A percentile compares a stretch with the other conserved stretches of the same genome.
Conservation (phyloP, 2,329 filamentous ascomycete species). For the Aspergillus fijiensis region DNA sequence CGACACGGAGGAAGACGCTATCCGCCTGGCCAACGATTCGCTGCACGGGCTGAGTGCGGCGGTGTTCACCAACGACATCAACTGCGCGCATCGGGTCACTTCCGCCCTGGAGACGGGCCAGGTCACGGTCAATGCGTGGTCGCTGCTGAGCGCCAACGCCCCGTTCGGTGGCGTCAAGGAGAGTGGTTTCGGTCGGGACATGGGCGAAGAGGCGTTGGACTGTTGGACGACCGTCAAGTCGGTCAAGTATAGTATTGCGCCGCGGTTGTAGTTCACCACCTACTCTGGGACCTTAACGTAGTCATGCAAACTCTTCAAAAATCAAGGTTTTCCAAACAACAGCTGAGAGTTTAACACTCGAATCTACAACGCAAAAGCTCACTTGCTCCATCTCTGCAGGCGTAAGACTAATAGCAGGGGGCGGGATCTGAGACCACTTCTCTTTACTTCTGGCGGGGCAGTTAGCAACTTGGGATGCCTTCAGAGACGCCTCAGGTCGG, state of each 20-base stretch:
- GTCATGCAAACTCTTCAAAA: no score
- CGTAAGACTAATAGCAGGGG: no score
- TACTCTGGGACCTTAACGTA: not conserved
- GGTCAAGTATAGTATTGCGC: slow-evolving; percentile 2
- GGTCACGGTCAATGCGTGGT: slow-evolving; percentile 30
- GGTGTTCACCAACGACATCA: slow-evolving; percentile 29
- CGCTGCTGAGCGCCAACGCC: slow-evolving; percentile 25
- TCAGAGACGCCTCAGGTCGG: no score
- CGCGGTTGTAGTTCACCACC: not conserved
- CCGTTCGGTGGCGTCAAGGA: slow-evolving; percentile 31
- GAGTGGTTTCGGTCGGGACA: slow-evolving; percentile 29
- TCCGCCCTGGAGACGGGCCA: slow-evolving; percentile 24
- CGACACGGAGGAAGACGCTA: slow-evolving; percentile 59
- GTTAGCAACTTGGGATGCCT: no score
- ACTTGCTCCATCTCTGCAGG: no score
- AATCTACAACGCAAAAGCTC: no score
- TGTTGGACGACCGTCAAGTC: not conserved
- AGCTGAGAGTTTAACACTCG: no score
- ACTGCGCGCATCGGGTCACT: slow-evolving; percentile 25
- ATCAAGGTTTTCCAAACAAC: no score
- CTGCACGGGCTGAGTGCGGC: slow-evolving; percentile 28
- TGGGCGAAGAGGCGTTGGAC: slow-evolving; percentile 11
- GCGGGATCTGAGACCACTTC: no score
- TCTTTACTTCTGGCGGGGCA: no score
- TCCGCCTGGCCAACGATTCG: slow-evolving; percentile 57